Evolutionary conservation across 768 basidiomycete species (phyloP).

Genomic region (Termitomyces sp.): DNA sequence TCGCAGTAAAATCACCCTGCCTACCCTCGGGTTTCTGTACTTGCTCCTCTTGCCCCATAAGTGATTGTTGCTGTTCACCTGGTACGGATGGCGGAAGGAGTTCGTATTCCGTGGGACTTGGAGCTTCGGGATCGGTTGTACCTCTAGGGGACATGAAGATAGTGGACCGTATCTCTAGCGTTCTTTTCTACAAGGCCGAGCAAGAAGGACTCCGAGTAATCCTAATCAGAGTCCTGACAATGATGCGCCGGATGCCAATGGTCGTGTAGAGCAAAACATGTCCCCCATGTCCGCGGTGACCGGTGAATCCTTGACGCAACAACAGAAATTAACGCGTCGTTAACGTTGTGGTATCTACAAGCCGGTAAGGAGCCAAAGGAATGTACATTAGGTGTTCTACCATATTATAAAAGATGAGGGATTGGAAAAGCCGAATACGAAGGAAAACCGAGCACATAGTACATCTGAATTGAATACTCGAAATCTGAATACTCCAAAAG

Average conservation of each 20-base stretch:
- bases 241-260: too few relatives aligned
- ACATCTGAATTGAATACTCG: background rate
- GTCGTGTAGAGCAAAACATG: too few relatives aligned
- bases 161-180: background rate
- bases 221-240: background rate
- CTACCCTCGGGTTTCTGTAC: conserved; percentile 33
- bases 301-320: too few relatives aligned
- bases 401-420: conserved; percentile 1
- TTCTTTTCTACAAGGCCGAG: background rate
- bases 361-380: background rate
- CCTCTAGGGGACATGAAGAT: background rate
- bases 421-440: conserved; percentile 7
- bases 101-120: conserved; percentile 20
- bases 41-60: conserved; percentile 27
- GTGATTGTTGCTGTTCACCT: conserved; percentile 9
- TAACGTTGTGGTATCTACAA: conserved; percentile 1
- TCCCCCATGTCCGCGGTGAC: too few relatives aligned
- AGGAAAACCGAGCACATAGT: conserved; percentile 5
- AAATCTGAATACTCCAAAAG: background rate
- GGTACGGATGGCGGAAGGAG: conserved; percentile 20
- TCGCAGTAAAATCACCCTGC: conserved; percentile 32
- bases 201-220: background rate
- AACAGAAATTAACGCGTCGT: background rate
- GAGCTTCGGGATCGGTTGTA: background rate
- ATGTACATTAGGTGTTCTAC: conserved; percentile 2